Base-by-base conservation (phyloP, 495 filamentous ascomycete species). In the Daldinia loculata region DNA sequence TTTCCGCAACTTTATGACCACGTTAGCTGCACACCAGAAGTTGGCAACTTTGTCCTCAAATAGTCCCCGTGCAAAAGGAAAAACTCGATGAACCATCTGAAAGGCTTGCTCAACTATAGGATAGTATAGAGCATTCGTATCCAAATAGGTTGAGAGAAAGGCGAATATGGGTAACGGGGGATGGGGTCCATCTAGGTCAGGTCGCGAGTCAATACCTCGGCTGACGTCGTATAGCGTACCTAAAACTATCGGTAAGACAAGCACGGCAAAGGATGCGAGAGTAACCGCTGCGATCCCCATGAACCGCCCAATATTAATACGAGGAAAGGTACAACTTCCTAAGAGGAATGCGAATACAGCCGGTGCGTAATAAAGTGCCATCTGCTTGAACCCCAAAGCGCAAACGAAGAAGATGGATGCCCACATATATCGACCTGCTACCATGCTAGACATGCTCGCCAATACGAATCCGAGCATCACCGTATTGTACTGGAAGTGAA, bases 41-140 rank as follows among this genome's bases (percentile, higher is more conserved):
- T 99, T 99, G 67, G 95, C 95, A 34, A 99, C 95, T 78, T 99
- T 99, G 82, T 98, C 95, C 82, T 99, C 95, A 75, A 98, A 99
- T 29, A 98, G 84, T 19, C 95, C 95, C 29, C 95, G 89, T 12
- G 93, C 88, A 73, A 99, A 98, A 6, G 95, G 95, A 74, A 99
- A 97, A 39, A 98, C 85, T n/a, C 95, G 90, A 74, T 95, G 90
- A 32, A 97, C 79, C 65, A 91, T 87, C 78, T 99, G 95, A 2
- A 89, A 82, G 11, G 94, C 56, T 78, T 97, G 92, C 74, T 94
- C 88, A 6, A 93, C 70, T 38, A 90, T 68, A 0, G 90, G 87
- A 76, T 93, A 95, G 70, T 93, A 89, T 67, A 84, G 80, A 3
- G 91, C 86, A 14, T 88, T 82, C 43, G 87, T 85, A 69, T 92